phyloP scores from a whole-genome alignment of 176 grass and related monocot species.

The Ampelocalamus luodianensis region DNA sequence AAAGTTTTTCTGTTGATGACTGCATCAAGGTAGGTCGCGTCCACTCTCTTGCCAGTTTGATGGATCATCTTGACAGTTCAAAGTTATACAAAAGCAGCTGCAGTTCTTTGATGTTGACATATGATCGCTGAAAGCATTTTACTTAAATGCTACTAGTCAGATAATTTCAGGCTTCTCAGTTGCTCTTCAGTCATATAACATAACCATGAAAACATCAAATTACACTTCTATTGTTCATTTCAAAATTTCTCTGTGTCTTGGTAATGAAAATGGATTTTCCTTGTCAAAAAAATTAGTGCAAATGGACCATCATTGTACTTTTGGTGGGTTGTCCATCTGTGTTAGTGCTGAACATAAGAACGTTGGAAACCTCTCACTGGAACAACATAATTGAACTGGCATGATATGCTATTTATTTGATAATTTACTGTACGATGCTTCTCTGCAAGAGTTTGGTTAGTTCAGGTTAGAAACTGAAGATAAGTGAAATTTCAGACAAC shows the following conservation, averaged over 20 bases:
- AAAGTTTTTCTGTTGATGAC: constrained; percentile 75
- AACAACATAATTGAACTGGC: background rate
- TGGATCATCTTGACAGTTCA: too few relatives aligned
- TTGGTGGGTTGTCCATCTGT: background rate
- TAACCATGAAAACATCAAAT: background rate
- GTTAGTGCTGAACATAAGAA: background rate
- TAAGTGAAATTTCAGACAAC: background rate
- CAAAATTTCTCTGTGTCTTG: background rate
- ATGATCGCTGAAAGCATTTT: background rate
- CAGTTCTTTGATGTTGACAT: constrained; percentile 4
- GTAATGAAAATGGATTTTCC: background rate
- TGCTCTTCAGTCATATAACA: constrained; percentile 14
- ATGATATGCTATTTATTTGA: background rate
- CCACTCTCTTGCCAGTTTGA: constrained; percentile 22
- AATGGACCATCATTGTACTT: background rate
- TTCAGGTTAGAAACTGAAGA: constrained; percentile 20
- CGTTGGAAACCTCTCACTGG: background rate
- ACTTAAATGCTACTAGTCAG: too few relatives aligned
- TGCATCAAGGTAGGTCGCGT: constrained; percentile 68
- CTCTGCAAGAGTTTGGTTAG: constrained; percentile 12
- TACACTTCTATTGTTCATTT: constrained; percentile 4
- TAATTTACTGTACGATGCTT: constrained; percentile 11
- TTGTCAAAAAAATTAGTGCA: constrained; percentile 1
- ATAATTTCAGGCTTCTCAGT: background rate
- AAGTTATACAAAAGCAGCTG: constrained; percentile 16